Evolutionary conservation across 2,329 filamentous ascomycete genomes (phyloP), one percentile per base, ranked within the genome.

Genomic region (Dactylonectria estremocensis): DNA sequence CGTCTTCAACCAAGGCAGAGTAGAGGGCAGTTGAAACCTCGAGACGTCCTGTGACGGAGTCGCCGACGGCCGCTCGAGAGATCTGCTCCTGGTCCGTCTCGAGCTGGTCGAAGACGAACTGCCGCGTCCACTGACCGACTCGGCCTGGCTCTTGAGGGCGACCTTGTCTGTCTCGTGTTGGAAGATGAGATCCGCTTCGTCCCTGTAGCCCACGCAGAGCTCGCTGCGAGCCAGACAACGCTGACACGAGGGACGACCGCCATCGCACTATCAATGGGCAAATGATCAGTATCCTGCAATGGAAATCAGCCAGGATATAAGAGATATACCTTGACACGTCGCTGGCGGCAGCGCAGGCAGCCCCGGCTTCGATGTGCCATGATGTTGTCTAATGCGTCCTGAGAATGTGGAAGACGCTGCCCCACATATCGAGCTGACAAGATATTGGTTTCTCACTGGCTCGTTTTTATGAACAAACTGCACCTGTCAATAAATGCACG

Each of bases 221-320:
- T 76, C 69, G 0, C 78, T 77, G 16, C 79, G 76, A 63, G 86
- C 86, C 16, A 78, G 73, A 83, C 84, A 87, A 10, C 76, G 74
- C 72, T 87, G 85, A 61, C 81, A 83, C 2, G 75, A 74, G 7
- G 80, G 81, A 2, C 75, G 76, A 1, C 74, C 73, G 40, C 79
- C 69, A 55, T 83, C 81, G 50, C 80, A 83, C 69, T 72, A 37
- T 22, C 2, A 13, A 8, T 24, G 16, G 14, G 14, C n/a, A 8
- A 8, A n/a, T 14, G n/a, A n/a, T n/a, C 4, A n/a, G 14, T 43
- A 43, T 18, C n/a, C 5, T 5, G 40, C 40, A n/a, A 43, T 43
- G n/a, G 14, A n/a, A 8, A 6, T 43, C 40, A 43, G n/a, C n/a
- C 6, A 14, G 40, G 40, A 43, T 43, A 7, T 43, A 14, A 9